Evolutionary conservation across 2,329 filamentous ascomycete genomes (phyloP), one percentile per base, ranked within the genome.

Genomic region (Pseudocercospora ulei): DNA sequence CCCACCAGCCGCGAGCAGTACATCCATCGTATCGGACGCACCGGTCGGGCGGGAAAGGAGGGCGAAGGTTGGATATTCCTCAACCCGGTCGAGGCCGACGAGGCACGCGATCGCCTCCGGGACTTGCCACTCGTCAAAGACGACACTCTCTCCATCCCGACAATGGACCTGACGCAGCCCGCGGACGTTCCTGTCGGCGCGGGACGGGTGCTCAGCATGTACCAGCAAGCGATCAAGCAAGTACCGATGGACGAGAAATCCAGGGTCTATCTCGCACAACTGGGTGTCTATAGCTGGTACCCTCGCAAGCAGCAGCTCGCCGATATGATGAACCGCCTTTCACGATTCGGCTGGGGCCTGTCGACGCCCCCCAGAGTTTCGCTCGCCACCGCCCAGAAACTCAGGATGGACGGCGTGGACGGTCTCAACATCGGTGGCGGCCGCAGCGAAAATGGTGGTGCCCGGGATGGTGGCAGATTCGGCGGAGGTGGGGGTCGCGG

Each of bases 41-140:
- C 68, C 6, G 68, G 61, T 39, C 78, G 84, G 54, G 82, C 82
- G 17, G 75, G 77, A 45, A 82, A 82, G 59, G 68, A 75, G 50
- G 82, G 82, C 28, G 68, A 82, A 54, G 81, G 78, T 40, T 84
- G 74, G 70, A 60, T 87, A 20, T 60, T 88, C 30, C 47, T 84
- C 1, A 65, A 74, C 1, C 60, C 73, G 7, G 54, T 67, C 8
- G 78, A 83, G 51, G 57, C 70, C 4, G 11, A 48, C 0, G 58
- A 64, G 28, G 65, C 73, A 2, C 66, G 72, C 28, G 51, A 55
- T 6, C 64, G 73, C 31, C 68, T 87, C 37, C 57, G 61, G 3
- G 69, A 69, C 3, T 65, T 86, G 8, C 78, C 78, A 8, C 67
- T 85, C 48, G 62, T 75, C 53, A 66, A 67, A 4, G 72, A 75